These are phyloP conservation scores for Trichosporon sp. DNA, from an alignment of 1,284 basidiomycete genomes.

Conservation along the genomic window DNA sequence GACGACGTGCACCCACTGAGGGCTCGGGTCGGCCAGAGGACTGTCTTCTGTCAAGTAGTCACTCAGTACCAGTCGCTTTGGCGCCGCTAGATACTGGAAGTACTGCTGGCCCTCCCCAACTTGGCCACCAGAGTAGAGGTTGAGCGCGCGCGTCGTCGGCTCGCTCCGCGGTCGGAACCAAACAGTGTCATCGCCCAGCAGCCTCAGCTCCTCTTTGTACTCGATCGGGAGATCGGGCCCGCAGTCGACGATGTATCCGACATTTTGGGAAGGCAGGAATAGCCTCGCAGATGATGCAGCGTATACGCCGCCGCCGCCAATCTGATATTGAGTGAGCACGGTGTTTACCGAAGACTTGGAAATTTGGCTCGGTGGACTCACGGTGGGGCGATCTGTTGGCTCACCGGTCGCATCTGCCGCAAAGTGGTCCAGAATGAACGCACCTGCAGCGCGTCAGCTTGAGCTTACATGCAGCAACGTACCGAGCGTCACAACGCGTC, in stretches of 20 bases:
- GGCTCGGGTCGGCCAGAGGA: slow-evolving; percentile 53
- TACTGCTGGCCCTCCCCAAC: slow-evolving; percentile 51
- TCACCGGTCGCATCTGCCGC: slow-evolving; percentile 47
- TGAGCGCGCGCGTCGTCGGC: slow-evolving; percentile 68
- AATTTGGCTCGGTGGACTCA: not conserved
- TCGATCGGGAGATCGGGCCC: slow-evolving; percentile 68
- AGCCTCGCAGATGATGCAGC: slow-evolving; percentile 9
- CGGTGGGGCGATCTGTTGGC: not conserved
- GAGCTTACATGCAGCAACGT: not conserved
- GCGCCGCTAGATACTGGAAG: slow-evolving; percentile 74
- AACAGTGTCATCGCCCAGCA: slow-evolving; percentile 73
- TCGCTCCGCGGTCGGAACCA: slow-evolving; percentile 59
- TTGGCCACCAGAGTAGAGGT: slow-evolving; percentile 66
- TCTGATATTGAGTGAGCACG: slow-evolving; percentile 51
- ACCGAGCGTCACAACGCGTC: slow-evolving; percentile 19
- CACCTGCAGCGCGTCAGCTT: slow-evolving; percentile 51
- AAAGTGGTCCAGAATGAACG: slow-evolving; percentile 86
- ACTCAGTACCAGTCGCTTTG: slow-evolving; percentile 62
- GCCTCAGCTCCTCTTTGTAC: slow-evolving; percentile 57
- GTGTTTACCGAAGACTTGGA: not conserved
- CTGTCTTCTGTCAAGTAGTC: slow-evolving; percentile 55
- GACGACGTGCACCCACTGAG: slow-evolving; percentile 69
- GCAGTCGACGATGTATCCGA: slow-evolving; percentile 79
- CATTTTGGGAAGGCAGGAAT: slow-evolving; percentile 44
- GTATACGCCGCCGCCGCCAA: slow-evolving; percentile 85